Percentiles rank a stretch among this genome's conserved stretches.
Evolutionary conservation across 2,329 filamentous ascomycete species (phyloP).

Genomic region (Penicillium sp.): DNA sequence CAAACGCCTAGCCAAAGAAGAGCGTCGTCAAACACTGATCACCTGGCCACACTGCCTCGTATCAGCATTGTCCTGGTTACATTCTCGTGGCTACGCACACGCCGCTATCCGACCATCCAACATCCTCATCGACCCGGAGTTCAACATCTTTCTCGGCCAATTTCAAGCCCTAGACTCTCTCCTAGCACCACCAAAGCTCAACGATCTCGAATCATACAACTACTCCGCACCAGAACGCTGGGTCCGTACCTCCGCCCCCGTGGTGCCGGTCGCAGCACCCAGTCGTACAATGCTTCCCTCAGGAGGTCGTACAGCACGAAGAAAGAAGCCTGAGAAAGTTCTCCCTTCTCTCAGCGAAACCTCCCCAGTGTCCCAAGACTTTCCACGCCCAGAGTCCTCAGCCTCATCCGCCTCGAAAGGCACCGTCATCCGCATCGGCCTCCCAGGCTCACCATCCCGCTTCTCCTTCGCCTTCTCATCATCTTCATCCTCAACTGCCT

Average conservation of each 20-base stretch:
- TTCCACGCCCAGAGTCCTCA: slow-evolving; percentile 30
- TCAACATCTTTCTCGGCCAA: slow-evolving; percentile 57
- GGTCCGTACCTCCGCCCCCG: slow-evolving; percentile 35
- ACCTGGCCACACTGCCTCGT: slow-evolving; percentile 52
- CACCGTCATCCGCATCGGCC: slow-evolving; percentile 35
- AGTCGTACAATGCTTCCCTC: slow-evolving; percentile 37
- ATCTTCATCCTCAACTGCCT: slow-evolving; percentile 29
- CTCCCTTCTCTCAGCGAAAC: slow-evolving; percentile 26
- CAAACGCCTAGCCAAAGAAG: slow-evolving; percentile 41
- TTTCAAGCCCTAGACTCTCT: slow-evolving; percentile 56
- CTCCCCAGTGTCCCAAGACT: slow-evolving; percentile 19
- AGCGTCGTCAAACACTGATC: slow-evolving; percentile 42
- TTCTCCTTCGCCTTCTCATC: slow-evolving; percentile 34
- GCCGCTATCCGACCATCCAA: slow-evolving; percentile 60
- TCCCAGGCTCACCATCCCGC: slow-evolving; percentile 28
- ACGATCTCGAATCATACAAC: slow-evolving; percentile 58
- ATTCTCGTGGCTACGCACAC: slow-evolving; percentile 55
- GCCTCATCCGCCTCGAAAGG: slow-evolving; percentile 33
- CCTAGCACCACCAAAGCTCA: slow-evolving; percentile 51
- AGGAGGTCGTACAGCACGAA: slow-evolving; percentile 41
- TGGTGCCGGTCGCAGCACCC: slow-evolving; percentile 31
- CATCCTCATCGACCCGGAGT: slow-evolving; percentile 57
- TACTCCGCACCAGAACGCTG: slow-evolving; percentile 59
- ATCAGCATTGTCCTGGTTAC: slow-evolving; percentile 56
- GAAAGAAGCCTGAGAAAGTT: slow-evolving; percentile 21